Base-by-base conservation (phyloP, 345 rosid genomes). In the Durio zibethinus region DNA sequence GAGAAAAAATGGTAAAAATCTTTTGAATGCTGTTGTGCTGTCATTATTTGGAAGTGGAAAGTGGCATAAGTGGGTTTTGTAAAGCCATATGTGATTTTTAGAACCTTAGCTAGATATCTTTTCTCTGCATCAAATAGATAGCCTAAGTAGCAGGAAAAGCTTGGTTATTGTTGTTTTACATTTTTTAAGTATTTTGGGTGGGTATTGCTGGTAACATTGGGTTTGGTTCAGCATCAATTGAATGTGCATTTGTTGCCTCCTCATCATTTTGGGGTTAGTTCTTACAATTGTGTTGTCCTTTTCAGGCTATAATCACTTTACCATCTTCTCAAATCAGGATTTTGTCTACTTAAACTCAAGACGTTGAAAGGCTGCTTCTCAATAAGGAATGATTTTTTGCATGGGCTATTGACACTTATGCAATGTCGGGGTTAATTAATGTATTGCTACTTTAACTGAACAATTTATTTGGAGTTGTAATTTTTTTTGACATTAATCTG, bases 381-480 rank as follows among this genome's bases (percentile, higher is more conserved):
- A 50, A 78, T 82, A 50, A 70, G 89, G 95, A 87, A 94, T 90
- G 91, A 83, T 73, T 81, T 87, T 80, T 87, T 83, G 85, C 88
- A 81, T 80, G 84, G 64, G 27, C 82, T 81, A 78, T 87, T 87
- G 86, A 88, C 86, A 84, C 78, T 60, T 67, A 54, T 87, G 85
- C 92, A 83, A 95, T 95, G 99, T 95, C 98, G 80, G 94, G 96
- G 77, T 86, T 92, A 86, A 92, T 91, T 81, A 94, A 95, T 89
- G 99, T 95, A 93, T 62, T 61, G 76, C 38, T 78, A 29, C 66
- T 42, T 53, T 35, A 72, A 77, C 82, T 61, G 14, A 69, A 29
- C 20, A 5, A 2, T 81, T 61, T 45, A 10, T 31, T 80, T 7
- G 10, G 69, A 72, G 73, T 85, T 79, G 47, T 31, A 12, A 43